Conservation (phyloP, 2,329 filamentous ascomycete genomes). For the Talaromyces sp. region DNA sequence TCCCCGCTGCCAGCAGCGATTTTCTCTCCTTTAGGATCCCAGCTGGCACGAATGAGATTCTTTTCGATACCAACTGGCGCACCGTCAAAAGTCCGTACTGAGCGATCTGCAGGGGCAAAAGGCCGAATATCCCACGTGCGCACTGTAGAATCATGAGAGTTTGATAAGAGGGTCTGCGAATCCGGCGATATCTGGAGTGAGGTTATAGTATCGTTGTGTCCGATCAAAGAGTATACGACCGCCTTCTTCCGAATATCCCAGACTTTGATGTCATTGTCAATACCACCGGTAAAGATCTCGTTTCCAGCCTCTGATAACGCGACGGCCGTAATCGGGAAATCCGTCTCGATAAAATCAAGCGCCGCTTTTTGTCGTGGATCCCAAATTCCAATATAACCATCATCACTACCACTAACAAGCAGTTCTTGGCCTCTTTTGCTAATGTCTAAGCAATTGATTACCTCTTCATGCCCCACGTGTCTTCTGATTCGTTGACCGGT, state of each 20-base stretch:
- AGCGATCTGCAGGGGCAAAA: conserved; percentile 83
- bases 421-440: conserved; percentile 87
- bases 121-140: conserved; percentile 95
- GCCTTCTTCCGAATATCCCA: conserved; percentile 95
- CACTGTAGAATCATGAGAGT: conserved; percentile 90
- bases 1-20: conserved; percentile 89
- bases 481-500: conserved; percentile 87
- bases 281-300: conserved; percentile 89
- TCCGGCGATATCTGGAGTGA: conserved; percentile 90
- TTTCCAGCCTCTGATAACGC: conserved; percentile 92
- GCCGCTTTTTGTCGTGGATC: conserved; percentile 89
- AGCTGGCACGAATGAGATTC: conserved; percentile 85
- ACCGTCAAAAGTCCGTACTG: conserved; percentile 87
- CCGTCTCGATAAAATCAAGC: conserved; percentile 80
- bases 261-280: conserved; percentile 95
- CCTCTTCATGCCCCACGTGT: conserved; percentile 88
- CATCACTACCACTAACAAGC: conserved; percentile 86
- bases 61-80: conserved; percentile 83
- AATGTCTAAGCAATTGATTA: conserved; percentile 89
- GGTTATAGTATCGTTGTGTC: conserved; percentile 88
- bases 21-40: conserved; percentile 80
- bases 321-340: conserved; percentile 87
- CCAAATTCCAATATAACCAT: conserved; percentile 93
- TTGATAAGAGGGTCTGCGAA: conserved; percentile 82
- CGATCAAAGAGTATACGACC: conserved; percentile 79